Conservation (phyloP, 163 green algal genomes). For the Coccomyxa subellipsoidea region DNA sequence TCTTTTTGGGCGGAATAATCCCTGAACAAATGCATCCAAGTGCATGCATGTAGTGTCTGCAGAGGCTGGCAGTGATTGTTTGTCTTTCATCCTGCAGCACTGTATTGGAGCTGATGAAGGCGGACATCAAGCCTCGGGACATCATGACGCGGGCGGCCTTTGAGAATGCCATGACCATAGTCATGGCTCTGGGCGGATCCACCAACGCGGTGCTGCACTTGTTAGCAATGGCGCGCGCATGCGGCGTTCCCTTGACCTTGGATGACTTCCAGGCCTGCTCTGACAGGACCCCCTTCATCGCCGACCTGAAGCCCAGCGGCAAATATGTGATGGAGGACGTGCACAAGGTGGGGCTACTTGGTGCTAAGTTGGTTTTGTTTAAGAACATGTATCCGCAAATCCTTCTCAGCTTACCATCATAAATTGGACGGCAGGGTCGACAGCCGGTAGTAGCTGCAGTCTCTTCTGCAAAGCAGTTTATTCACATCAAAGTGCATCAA, state of each 20-base stretch:
- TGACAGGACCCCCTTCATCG: slow-evolving; percentile 89
- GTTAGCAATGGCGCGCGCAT: slow-evolving; percentile 89
- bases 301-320: slow-evolving; percentile 94
- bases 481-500: too few relatives aligned
- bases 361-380: background rate
- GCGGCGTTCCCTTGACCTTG: slow-evolving; percentile 57
- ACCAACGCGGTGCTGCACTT: slow-evolving; percentile 99
- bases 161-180: slow-evolving; percentile 92
- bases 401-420: too few relatives aligned
- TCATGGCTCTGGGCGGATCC: slow-evolving; percentile 92
- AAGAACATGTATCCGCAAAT: too few relatives aligned
- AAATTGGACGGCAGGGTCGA: too few relatives aligned
- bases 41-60: too few relatives aligned
- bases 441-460: too few relatives aligned
- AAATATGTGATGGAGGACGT: slow-evolving; percentile 99
- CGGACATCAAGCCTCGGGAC: slow-evolving; percentile 91
- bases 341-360: slow-evolving; percentile 74
- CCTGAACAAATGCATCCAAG: too few relatives aligned
- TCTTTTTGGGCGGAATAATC: too few relatives aligned
- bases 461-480: too few relatives aligned
- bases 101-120: slow-evolving; percentile 87
- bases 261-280: slow-evolving; percentile 89
- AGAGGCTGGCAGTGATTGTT: too few relatives aligned
- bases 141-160: slow-evolving; percentile 93
- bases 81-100: slow-evolving; percentile 32